Evolutionary conservation across 2,329 filamentous ascomycete genomes (phyloP).

Genomic region (Nigrograna mackinnonii): DNA sequence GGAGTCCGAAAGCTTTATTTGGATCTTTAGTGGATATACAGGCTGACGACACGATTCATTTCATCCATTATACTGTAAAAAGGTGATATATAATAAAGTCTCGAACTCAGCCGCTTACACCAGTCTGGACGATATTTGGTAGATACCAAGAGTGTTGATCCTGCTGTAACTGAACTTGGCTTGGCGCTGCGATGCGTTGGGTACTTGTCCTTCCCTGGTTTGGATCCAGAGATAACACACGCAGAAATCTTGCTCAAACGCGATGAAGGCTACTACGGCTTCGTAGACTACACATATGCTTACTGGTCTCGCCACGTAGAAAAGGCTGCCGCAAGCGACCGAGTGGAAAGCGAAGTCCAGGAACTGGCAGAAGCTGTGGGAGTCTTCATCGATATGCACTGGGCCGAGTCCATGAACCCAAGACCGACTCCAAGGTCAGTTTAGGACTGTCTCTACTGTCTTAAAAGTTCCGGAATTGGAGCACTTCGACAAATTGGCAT

Average conservation of each 20-base stretch:
- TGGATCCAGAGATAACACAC: background rate
- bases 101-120: too few species aligned
- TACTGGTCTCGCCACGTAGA: background rate
- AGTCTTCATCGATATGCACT: background rate
- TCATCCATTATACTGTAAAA: background rate
- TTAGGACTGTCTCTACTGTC: background rate
- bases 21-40: background rate
- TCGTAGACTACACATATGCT: background rate
- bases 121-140: background rate
- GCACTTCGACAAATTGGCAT: background rate
- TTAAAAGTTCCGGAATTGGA: too few species aligned
- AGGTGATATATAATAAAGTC: too few species aligned
- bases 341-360: background rate
- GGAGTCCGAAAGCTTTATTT: background rate
- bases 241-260: background rate
- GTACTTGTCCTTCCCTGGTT: background rate
- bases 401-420: background rate
- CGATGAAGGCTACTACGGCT: background rate
- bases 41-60: background rate
- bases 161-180: background rate
- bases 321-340: background rate
- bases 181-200: background rate
- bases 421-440: background rate
- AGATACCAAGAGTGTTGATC: background rate
- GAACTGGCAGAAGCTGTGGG: background rate